A percentile compares a stretch with the other conserved stretches of the same genome.
Conservation (phyloP, 78 protist genomes). For the Trichosphaerium sp. region DNA sequence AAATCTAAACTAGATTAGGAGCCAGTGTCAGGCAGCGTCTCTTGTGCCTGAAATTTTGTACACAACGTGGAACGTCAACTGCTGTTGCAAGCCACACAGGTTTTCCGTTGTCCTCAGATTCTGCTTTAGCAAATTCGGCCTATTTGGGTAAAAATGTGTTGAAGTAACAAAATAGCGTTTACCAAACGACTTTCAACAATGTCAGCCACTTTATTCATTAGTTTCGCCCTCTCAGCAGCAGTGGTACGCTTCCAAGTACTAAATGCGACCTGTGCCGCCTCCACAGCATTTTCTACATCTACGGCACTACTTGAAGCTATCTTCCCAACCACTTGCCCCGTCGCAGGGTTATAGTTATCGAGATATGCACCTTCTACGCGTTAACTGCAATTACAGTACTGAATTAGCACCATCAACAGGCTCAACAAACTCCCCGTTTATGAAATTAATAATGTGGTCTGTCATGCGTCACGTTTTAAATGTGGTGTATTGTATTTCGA, state of each 20-base stretch:
- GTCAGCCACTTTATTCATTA: slow-evolving; percentile 62
- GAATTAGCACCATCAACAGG: slow-evolving; percentile 1
- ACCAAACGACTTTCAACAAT: slow-evolving; percentile 24
- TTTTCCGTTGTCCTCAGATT: slow-evolving; percentile 57
- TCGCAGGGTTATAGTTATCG: slow-evolving; percentile 22
- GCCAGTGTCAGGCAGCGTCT: no score
- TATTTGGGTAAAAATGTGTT: slow-evolving; percentile 7
- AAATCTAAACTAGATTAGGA: slow-evolving; percentile 58
- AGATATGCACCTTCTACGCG: no score
- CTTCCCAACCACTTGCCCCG: slow-evolving; percentile 13
- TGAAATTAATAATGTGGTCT: no score
- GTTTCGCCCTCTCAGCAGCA: slow-evolving; percentile 22
- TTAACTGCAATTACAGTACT: no score
- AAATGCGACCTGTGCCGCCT: slow-evolving; percentile 61
- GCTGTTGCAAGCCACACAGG: slow-evolving; percentile 37
- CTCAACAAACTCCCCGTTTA: slow-evolving; percentile 29
- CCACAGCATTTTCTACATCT: slow-evolving; percentile 69
- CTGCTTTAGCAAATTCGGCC: slow-evolving; percentile 49
- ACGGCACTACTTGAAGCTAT: slow-evolving; percentile 18
- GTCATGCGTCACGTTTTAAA: no score
- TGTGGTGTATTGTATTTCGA: no score
- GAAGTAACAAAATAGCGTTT: neutral
- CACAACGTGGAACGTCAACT: slow-evolving; percentile 60
- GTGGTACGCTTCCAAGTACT: slow-evolving; percentile 44
- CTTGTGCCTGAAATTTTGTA: slow-evolving; percentile 25